These are phyloP conservation scores for Lactifluus hygrophoroides DNA, from an alignment of 768 basidiomycete species.

Conservation along the genomic window DNA sequence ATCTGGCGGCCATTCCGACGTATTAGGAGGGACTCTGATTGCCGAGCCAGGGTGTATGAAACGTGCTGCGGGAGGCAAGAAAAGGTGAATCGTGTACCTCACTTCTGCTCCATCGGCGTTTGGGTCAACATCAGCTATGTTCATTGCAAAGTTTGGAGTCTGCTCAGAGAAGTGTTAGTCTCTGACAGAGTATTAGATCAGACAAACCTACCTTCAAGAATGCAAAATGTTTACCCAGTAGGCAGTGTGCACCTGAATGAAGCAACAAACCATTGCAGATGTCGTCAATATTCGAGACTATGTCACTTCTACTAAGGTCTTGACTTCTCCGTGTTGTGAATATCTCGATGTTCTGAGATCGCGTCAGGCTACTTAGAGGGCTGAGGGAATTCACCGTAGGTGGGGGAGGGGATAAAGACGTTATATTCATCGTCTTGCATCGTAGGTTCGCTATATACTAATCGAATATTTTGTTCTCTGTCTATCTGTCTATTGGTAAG, in stretches of 20 bases:
- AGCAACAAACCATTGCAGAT: neutral
- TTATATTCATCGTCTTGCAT: no score
- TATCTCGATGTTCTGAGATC: no score
- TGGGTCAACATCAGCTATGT: neutral
- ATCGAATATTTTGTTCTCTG: no score
- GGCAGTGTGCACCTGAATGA: rapidly evolving
- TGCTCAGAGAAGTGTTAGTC: neutral
- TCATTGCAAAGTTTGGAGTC: constrained; percentile 1
- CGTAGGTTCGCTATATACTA: no score
- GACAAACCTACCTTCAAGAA: neutral
- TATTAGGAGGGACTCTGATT: neutral
- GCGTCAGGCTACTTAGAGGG: no score
- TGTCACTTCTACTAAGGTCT: no score
- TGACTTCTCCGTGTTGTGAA: no score
- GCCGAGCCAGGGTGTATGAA: neutral
- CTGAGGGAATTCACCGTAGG: no score
- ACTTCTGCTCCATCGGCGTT: neutral
- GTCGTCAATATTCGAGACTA: no score
- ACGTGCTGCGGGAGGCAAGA: neutral
- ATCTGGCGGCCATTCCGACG: neutral
- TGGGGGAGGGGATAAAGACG: no score
- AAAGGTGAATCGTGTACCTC: neutral
- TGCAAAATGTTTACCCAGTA: neutral
- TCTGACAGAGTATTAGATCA: neutral
- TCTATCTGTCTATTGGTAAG: no score